A percentile compares a stretch with the other conserved stretches of the same genome.
phyloP scores from a whole-genome alignment of 768 basidiomycete genomes.

The Piloderma croceum region DNA sequence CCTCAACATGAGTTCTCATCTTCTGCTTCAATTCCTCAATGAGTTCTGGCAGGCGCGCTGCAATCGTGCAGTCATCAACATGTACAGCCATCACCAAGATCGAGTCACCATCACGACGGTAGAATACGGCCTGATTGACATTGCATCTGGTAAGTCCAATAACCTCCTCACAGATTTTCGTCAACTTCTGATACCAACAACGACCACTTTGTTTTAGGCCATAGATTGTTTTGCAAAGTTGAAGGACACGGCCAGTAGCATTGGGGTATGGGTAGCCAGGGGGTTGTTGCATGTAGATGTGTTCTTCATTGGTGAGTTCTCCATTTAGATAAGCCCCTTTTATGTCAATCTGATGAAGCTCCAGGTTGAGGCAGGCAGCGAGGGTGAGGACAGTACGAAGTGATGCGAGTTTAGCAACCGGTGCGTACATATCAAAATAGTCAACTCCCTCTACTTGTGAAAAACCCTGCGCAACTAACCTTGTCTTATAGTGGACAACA shows the following conservation, averaged over 20 bases:
- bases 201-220: conserved; percentile 20
- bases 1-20: conserved; percentile 6
- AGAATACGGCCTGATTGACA: conserved; percentile 21
- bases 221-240: conserved; percentile 20
- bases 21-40: conserved; percentile 10
- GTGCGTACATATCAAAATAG: conserved; percentile 26
- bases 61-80: conserved; percentile 15
- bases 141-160: conserved; percentile 9
- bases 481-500: conserved; percentile 24
- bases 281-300: conserved; percentile 41
- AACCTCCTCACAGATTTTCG: not conserved
- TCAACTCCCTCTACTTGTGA: conserved; percentile 35
- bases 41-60: not conserved
- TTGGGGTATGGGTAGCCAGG: conserved; percentile 20
- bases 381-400: conserved; percentile 28
- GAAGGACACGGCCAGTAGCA: conserved; percentile 9
- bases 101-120: conserved; percentile 3
- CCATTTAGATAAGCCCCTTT: conserved; percentile 36
- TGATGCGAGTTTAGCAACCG: conserved; percentile 26
- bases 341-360: conserved; percentile 38
- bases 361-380: conserved; percentile 28
- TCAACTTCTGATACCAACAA: conserved; percentile 15
- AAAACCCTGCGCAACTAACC: conserved; percentile 30
- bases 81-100: conserved; percentile 7
- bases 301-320: conserved; percentile 24